A percentile compares a stretch with the other conserved stretches of the same genome.
Evolutionary conservation across 192 early-diverging fungal species (phyloP).

Genomic region (Geosiphon pyriformis): DNA sequence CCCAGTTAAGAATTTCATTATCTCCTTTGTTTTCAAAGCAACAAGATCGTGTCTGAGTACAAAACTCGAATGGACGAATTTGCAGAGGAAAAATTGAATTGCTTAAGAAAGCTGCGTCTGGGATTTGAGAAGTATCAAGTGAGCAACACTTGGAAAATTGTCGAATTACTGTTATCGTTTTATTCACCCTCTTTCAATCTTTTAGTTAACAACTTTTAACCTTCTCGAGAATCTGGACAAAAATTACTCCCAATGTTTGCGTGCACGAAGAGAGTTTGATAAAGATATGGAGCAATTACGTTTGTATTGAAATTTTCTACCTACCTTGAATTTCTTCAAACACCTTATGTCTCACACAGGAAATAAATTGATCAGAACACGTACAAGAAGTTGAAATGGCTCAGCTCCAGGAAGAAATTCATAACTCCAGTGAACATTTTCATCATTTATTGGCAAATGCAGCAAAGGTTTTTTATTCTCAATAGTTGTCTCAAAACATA

Average conservation of each 20-base stretch:
- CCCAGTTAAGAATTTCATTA: neutral
- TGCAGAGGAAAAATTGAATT: constrained; percentile 1
- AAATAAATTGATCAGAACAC: neutral
- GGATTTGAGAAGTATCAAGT: constrained; percentile 28
- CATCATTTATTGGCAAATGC: neutral
- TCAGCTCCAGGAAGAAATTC: constrained; percentile 5
- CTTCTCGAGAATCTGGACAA: constrained; percentile 20
- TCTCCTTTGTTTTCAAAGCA: neutral
- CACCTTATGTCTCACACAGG: neutral
- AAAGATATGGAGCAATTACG: constrained; percentile 18
- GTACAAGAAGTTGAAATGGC: constrained; percentile 5
- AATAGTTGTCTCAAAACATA: neutral
- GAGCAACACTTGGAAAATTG: neutral
- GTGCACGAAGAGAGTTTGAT: constrained; percentile 11
- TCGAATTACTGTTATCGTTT: neutral
- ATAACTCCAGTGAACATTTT: neutral
- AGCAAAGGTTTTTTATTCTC: constrained; percentile 4
- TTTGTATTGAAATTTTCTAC: neutral
- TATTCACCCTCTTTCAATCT: neutral
- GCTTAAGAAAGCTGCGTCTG: constrained; percentile 13
- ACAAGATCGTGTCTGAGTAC: constrained; percentile 12
- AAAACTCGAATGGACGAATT: constrained; percentile 17
- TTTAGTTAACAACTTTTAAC: constrained; percentile 3
- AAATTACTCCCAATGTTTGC: constrained; percentile 9
- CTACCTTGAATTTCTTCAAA: neutral